These are phyloP conservation scores for Coelastrella sp. DNA, from an alignment of 139 green algal genomes.

Conservation along the genomic window DNA sequence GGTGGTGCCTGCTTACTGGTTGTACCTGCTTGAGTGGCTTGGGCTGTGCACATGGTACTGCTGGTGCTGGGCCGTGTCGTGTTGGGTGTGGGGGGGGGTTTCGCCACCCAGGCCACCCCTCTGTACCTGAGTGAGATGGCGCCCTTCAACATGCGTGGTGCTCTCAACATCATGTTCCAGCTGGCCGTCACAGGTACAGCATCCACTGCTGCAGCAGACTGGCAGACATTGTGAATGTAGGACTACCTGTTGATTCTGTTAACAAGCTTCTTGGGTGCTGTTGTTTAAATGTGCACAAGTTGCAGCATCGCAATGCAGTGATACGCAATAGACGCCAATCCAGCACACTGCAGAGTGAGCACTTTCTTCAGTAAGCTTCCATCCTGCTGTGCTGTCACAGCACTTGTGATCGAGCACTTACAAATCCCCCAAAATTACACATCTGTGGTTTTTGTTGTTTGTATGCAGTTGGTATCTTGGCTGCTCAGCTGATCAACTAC, in stretches of 20 bases:
- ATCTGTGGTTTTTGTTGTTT: background rate
- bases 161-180: conserved; percentile 77
- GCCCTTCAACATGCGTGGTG: conserved; percentile 55
- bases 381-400: too few relatives aligned
- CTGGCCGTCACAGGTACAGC: conserved; percentile 68
- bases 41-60: conserved; percentile 70
- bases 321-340: background rate
- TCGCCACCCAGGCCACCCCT: conserved; percentile 67
- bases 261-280: background rate
- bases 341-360: background rate
- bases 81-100: conserved; percentile 82
- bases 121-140: conserved; percentile 70
- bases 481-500: conserved; percentile 74
- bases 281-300: background rate
- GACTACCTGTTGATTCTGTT: background rate
- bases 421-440: background rate
- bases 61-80: conserved; percentile 79
- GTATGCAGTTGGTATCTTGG: conserved; percentile 67
- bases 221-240: background rate
- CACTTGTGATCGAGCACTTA: background rate
- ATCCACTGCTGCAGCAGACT: background rate
- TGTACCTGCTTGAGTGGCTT: conserved; percentile 64
- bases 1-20: conserved; percentile 65
- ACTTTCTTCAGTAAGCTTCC: too few relatives aligned
- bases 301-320: background rate